Evolutionary conservation across 1,139 yeast genomes (phyloP), one percentile per base, ranked within the genome.

Genomic region (Arxiozyma bovina): DNA sequence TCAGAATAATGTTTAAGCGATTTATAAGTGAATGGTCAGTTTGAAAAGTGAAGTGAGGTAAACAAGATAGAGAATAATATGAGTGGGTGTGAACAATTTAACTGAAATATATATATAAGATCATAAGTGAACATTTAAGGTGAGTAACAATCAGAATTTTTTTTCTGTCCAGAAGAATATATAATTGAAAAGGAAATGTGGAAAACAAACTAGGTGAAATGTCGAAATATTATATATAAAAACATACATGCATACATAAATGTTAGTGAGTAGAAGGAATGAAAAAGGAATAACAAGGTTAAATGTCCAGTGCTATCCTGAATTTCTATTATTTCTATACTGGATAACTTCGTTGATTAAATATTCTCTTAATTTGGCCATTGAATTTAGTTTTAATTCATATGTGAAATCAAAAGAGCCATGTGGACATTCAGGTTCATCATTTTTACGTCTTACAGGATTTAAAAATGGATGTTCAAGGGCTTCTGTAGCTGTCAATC

Each of bases 361-460:
- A 49, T 59, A 61, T 23, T 63, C 61, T 51, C 70, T 63, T 42
- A 69, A 55, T 22, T 59, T 55, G 11, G 55, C 54, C 69, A 69
- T 66, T 66, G 76, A 61, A 21, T 57, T 56, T 11, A 68, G 55
- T 9, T 61, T 53, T 4, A 56, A 49, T 65, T 86, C 94, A 65
- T 82, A 84, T 40, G 81, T 75, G 61, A 83, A 84, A 63, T 83
- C 83, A 66, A 86, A 86, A 1, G 73, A 67, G 4, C 71, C 70
- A 15, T 60, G 55, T 0, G 64, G 61, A 55, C 83, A 75, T 0
- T 53, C 63, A 0, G 82, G 77, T 64, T 86, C 93, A 53, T 77
- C 79, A 17, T 72, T 69, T 0, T 58, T 51, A 58, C 78, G 77
- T 60, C 89, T 72, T 7, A 84, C 78, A 6, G 68, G 61, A 17